phyloP scores from a whole-genome alignment of 805 yeast species.

The Priceomyces melissophilus region DNA sequence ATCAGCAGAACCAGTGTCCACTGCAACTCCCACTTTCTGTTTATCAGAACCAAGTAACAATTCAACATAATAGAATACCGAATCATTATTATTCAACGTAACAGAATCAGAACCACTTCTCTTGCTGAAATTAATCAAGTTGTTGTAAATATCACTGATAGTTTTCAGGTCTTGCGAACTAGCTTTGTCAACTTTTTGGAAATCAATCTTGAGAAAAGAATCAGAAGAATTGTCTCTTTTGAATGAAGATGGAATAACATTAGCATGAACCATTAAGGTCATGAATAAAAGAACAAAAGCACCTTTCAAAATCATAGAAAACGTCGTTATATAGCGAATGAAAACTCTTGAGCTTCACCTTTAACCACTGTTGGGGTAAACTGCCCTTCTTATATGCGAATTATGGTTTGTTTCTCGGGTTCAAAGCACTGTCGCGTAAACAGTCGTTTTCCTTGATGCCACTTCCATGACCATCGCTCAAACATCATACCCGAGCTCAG shows the following conservation, averaged over 20 bases:
- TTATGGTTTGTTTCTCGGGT: too few species aligned
- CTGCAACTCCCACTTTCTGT: conserved; percentile 26
- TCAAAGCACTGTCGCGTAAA: too few species aligned
- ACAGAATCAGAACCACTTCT: neutral
- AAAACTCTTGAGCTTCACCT: too few species aligned
- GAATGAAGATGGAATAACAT: neutral
- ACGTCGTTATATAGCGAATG: too few species aligned
- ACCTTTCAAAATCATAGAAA: too few species aligned
- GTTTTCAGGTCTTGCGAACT: conserved; percentile 7
- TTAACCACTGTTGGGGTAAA: too few species aligned
- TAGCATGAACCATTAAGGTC: too few species aligned
- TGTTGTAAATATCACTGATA: neutral
- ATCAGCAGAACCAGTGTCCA: conserved; percentile 43
- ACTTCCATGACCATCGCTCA: too few species aligned
- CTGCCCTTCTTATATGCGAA: too few species aligned
- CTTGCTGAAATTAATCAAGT: neutral
- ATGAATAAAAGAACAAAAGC: too few species aligned
- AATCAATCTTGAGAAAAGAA: neutral
- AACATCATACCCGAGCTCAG: too few species aligned
- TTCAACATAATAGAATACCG: conserved; percentile 24
- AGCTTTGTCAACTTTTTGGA: neutral
- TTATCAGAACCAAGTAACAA: conserved; percentile 26
- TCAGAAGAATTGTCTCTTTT: neutral
- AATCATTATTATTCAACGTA: conserved; percentile 5
- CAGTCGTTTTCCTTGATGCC: too few species aligned